A percentile compares a stretch with the other conserved stretches of the same genome.
Evolutionary conservation across 2,329 filamentous ascomycete species (phyloP).

Genomic region (Aspergillus hiratsukae): DNA sequence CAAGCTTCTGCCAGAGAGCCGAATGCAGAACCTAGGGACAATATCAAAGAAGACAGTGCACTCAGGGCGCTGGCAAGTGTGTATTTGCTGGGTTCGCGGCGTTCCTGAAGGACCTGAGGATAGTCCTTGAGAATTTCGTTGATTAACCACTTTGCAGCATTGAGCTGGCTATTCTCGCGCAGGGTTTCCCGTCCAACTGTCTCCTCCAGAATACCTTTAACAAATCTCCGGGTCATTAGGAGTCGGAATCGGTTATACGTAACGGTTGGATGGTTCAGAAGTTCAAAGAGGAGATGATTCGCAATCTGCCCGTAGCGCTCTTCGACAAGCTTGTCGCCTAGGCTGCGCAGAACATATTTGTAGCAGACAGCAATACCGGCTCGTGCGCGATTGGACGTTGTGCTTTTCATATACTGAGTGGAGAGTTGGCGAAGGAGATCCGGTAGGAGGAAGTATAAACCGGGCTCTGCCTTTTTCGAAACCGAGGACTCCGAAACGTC

Average conservation of each 20-base stretch:
- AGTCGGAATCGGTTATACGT: conserved; percentile 82
- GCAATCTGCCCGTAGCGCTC: conserved; percentile 76
- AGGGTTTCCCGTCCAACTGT: conserved; percentile 76
- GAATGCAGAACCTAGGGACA: conserved; percentile 75
- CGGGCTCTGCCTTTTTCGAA: conserved; percentile 65
- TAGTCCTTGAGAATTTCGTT: conserved; percentile 93
- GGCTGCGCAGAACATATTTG: conserved; percentile 68
- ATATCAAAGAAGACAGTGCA: conserved; percentile 72
- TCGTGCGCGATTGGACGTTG: conserved; percentile 74
- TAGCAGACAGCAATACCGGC: conserved; percentile 86
- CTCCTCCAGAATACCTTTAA: conserved; percentile 78
- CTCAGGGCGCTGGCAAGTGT: conserved; percentile 74
- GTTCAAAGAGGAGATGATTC: conserved; percentile 72
- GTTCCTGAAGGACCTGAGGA: conserved; percentile 80
- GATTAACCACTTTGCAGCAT: conserved; percentile 74
- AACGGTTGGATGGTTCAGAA: conserved; percentile 72
- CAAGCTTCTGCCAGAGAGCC: conserved; percentile 75
- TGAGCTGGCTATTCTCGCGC: conserved; percentile 82
- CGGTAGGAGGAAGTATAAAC: conserved; percentile 67
- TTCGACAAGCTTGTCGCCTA: conserved; percentile 81
- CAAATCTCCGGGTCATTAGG: conserved; percentile 76
- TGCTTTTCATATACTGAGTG: conserved; percentile 70
- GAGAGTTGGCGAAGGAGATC: conserved; percentile 79
- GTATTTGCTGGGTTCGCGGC: conserved; percentile 83
- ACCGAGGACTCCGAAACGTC: conserved; percentile 69